Evolutionary conservation across 2,329 filamentous ascomycete genomes (phyloP).

Genomic region (Ophiostoma angusticollis): DNA sequence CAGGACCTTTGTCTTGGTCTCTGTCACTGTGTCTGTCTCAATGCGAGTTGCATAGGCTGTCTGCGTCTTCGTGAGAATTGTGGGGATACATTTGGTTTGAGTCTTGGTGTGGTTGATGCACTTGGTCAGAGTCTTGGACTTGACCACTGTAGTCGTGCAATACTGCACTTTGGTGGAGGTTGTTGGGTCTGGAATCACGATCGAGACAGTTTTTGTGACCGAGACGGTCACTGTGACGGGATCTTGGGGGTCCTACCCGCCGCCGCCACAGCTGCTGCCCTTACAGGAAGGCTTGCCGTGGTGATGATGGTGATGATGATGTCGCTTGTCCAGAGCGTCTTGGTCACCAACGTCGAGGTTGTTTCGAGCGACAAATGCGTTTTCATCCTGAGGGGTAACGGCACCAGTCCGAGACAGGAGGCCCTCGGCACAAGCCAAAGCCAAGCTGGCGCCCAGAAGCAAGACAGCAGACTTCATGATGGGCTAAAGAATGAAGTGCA

Average conservation of each 20-base stretch:
- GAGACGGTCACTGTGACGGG: neutral
- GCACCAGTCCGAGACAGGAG: conserved; percentile 1
- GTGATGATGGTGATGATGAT: neutral
- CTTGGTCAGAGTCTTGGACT: conserved; percentile 6
- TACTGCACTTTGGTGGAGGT: conserved; percentile 2
- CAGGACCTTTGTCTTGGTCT: too few relatives aligned
- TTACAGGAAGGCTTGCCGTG: neutral
- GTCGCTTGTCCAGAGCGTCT: too few relatives aligned
- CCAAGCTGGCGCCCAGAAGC: conserved; percentile 8
- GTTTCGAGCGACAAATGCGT: neutral
- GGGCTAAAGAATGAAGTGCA: too few relatives aligned
- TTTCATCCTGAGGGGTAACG: neutral
- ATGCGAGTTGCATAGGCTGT: too few relatives aligned
- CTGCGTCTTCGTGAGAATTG: conserved; percentile 5
- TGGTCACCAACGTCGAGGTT: too few relatives aligned
- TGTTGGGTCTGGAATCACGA: conserved; percentile 6
- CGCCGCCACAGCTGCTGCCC: neutral
- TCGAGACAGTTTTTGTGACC: conserved; percentile 3
- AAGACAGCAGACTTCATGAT: conserved; percentile 12
- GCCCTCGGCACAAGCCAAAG: conserved; percentile 8
- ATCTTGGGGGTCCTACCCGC: neutral
- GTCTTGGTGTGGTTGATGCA: conserved; percentile 9
- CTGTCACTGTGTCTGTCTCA: conserved; percentile 8
- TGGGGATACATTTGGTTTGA: conserved; percentile 7
- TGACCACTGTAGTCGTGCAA: conserved; percentile 5